A percentile compares a stretch with the other conserved stretches of the same genome.
Conservation (phyloP, 2,329 filamentous ascomycete genomes). For the Colletotrichum costaricense region DNA sequence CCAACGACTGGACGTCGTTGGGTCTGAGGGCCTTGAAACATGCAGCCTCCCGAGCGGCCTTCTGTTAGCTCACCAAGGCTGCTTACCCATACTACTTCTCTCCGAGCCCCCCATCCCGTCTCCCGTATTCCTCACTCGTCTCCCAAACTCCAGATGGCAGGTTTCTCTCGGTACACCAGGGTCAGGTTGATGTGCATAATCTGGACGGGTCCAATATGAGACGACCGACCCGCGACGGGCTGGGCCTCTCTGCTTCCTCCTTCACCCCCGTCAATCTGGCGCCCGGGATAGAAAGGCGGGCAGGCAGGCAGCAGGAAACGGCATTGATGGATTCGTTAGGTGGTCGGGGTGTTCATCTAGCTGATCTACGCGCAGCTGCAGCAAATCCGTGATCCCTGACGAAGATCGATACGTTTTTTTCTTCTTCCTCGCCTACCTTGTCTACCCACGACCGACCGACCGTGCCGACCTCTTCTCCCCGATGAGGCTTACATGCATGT, state of each 20-base stretch:
- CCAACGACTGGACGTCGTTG: conserved; percentile 2
- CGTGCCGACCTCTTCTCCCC: background rate
- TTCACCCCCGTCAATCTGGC: background rate
- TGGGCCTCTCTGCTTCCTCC: background rate
- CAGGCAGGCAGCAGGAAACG: background rate
- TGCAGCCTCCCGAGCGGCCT: conserved; percentile 7
- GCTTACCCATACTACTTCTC: too few species aligned
- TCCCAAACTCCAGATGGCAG: background rate
- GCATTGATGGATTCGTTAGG: background rate
- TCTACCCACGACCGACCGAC: background rate
- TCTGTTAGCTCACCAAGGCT: background rate
- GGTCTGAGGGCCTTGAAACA: conserved; percentile 8
- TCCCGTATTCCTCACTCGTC: background rate
- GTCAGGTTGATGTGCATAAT: conserved; percentile 3
- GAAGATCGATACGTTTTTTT: conserved; percentile 21
- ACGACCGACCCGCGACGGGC: conserved; percentile 1
- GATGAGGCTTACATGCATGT: conserved; percentile 15
- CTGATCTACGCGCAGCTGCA: background rate
- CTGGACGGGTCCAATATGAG: background rate
- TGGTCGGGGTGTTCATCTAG: background rate
- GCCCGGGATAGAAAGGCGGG: background rate
- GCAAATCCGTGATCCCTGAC: conserved; percentile 14
- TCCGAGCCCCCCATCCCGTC: too few species aligned
- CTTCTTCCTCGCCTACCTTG: background rate
- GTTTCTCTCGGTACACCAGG: background rate